Evolutionary conservation across 352 stramenopile species (phyloP).

Genomic region (Phytophthora parvispora): DNA sequence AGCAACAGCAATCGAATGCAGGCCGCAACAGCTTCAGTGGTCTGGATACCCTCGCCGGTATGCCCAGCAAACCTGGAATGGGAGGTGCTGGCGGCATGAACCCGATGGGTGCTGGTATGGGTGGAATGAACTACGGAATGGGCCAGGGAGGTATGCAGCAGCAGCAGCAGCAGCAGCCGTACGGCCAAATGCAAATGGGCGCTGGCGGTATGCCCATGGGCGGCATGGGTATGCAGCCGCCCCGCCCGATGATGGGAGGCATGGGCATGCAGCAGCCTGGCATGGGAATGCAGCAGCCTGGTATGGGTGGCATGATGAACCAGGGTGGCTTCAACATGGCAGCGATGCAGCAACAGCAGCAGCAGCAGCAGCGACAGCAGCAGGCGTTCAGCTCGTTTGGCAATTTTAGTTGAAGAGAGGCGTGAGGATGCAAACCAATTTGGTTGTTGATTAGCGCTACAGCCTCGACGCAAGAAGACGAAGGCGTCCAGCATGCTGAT

Average conservation of each 20-base stretch:
- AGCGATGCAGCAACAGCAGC: conserved; percentile 60
- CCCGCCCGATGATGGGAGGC: conserved; percentile 45
- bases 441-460: conserved; percentile 18
- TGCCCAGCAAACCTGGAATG: conserved; percentile 78
- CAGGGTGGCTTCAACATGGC: conserved; percentile 56
- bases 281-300: conserved; percentile 48
- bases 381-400: conserved; percentile 74
- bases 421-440: background rate
- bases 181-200: conserved; percentile 53
- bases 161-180: conserved; percentile 43
- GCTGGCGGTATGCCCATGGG: conserved; percentile 54
- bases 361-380: conserved; percentile 65
- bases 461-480: conserved; percentile 15
- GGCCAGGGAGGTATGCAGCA: conserved; percentile 38
- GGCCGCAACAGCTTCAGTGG: conserved; percentile 82
- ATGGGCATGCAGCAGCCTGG: conserved; percentile 54
- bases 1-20: conserved; percentile 39
- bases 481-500: conserved; percentile 21
- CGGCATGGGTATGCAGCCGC: conserved; percentile 54
- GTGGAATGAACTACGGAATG: conserved; percentile 63
- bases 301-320: conserved; percentile 77
- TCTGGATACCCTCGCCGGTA: conserved; percentile 81
- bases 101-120: conserved; percentile 52
- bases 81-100: conserved; percentile 60
- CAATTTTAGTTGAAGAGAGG: conserved; percentile 40